Conservation (phyloP, 164 flowering plant genomes). For the Pachysandra terminalis region DNA sequence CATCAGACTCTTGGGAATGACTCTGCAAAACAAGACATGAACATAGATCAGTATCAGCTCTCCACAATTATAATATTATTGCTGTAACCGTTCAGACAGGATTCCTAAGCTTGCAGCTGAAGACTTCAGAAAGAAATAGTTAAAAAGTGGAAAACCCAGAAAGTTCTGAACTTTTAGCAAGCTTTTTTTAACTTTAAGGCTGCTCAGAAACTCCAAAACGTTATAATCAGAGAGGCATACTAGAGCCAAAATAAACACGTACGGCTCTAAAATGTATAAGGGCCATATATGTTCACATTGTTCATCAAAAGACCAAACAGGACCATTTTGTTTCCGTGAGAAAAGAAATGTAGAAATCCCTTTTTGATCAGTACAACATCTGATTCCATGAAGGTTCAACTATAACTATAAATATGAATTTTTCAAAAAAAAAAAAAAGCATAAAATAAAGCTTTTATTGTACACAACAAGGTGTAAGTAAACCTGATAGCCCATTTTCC, state of each 20-base stretch:
- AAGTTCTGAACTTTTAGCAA: constrained; percentile 10
- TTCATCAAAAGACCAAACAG: neutral
- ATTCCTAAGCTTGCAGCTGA: neutral
- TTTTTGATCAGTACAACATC: constrained; percentile 13
- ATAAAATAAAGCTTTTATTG: too few relatives aligned
- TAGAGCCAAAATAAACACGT: neutral
- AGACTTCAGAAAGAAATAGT: neutral
- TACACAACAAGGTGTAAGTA: too few relatives aligned
- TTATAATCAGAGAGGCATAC: neutral
- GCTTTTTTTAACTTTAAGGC: constrained; percentile 9
- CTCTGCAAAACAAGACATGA: constrained; percentile 43
- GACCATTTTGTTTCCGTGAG: neutral
- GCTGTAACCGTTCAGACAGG: too few relatives aligned
- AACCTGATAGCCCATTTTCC: constrained; percentile 3
- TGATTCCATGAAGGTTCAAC: constrained; percentile 26
- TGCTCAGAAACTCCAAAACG: constrained; percentile 5
- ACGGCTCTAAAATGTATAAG: neutral
- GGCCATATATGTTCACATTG: neutral
- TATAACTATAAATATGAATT: neutral
- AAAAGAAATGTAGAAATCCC: constrained; percentile 4
- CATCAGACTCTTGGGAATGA: constrained; percentile 83
- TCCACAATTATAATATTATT: neutral
- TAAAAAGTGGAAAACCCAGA: neutral
- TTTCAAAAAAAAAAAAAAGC: too few relatives aligned
- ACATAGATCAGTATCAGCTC: neutral